A percentile compares a stretch with the other conserved stretches of the same genome.
phyloP scores from a whole-genome alignment of 371 early-diverging fungal genomes.

The Actinomucor elegans region DNA sequence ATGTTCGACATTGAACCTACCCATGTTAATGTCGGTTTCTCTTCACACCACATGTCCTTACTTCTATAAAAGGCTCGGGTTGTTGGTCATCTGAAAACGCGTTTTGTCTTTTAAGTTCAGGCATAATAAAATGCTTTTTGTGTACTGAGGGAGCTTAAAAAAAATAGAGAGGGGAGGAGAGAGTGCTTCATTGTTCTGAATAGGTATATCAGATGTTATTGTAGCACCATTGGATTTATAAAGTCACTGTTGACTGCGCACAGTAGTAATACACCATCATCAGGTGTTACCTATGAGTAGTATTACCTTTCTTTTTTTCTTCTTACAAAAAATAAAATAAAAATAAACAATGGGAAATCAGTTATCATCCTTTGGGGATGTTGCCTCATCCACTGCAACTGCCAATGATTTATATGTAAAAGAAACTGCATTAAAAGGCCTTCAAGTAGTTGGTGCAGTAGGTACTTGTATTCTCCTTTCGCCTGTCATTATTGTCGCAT shows the following conservation, averaged over 20 bases:
- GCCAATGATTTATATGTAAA: conserved; percentile 22
- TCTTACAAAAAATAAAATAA: no score
- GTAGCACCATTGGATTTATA: no score
- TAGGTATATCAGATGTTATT: no score
- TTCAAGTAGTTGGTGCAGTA: conserved; percentile 13
- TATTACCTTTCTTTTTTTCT: no score
- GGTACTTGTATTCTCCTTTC: conserved; percentile 19
- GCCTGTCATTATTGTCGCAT: conserved; percentile 27
- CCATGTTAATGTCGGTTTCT: neutral
- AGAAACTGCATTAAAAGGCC: conserved; percentile 22
- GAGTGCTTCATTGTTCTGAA: no score
- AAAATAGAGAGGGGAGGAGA: no score
- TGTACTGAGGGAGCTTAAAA: neutral
- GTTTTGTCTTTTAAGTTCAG: conserved; percentile 5
- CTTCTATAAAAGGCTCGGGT: conserved; percentile 3
- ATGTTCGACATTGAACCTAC: neutral
- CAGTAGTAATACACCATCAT: no score
- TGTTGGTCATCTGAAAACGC: conserved; percentile 1
- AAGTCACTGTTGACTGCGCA: no score
- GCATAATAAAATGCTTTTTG: conserved; percentile 3
- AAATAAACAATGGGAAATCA: no score
- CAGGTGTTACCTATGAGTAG: no score
- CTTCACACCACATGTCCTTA: neutral
- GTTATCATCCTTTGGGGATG: no score
- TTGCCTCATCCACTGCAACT: no score